Base-by-base conservation (phyloP, 208 protist genomes). In the Leishmania aethiopica region DNA sequence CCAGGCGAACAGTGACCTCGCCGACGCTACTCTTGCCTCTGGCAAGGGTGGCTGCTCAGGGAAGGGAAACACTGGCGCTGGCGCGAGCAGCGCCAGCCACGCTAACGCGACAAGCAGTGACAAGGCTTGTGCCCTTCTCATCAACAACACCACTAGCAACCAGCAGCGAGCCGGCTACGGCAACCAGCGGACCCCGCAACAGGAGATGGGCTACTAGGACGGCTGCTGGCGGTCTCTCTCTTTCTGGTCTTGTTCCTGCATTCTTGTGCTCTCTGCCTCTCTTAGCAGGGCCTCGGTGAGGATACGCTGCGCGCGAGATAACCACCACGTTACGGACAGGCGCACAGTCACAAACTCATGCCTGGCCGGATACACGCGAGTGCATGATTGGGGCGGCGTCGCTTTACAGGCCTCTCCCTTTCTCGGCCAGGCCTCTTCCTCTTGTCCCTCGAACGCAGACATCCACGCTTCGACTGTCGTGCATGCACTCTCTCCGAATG, bases 151-250 rank as follows among this genome's bases (percentile, higher is more conserved):
- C 4, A 25, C 47, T 35, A 75, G 47, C 22, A 32, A 11, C 40
- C 69, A 51, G 22, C 40, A 42, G 35, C 69, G 42, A 11, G 40
- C 69, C 19, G 69, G 10, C 69, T 17, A 73, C 69, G 22, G 69
- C 35, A 73, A 42, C 45, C 42, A 25, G 49, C 73, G 35, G n/a
- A 40, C 73, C 75, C 45, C 22, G 40, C 32, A 53, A 17, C 75
- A 60, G 75, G 32, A 78, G 75, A 67, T 49, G 75, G 57, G 75
- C 40, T 78, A 67, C 51, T 78, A 78, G 55, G 35, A 42, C 3
- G 73, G 25, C 17, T 77, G 22, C 3, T 62, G 17, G 73, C n/a
- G 28, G 71, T 53, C 40, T 51, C 13, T 75, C 5, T 75, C 47
- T 37, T 19, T 28, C 73, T 59, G 6, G 32, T 8, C 11, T 72